Evolutionary conservation across 2,329 filamentous ascomycete species (phyloP).

Genomic region (Didymella keratinophila): DNA sequence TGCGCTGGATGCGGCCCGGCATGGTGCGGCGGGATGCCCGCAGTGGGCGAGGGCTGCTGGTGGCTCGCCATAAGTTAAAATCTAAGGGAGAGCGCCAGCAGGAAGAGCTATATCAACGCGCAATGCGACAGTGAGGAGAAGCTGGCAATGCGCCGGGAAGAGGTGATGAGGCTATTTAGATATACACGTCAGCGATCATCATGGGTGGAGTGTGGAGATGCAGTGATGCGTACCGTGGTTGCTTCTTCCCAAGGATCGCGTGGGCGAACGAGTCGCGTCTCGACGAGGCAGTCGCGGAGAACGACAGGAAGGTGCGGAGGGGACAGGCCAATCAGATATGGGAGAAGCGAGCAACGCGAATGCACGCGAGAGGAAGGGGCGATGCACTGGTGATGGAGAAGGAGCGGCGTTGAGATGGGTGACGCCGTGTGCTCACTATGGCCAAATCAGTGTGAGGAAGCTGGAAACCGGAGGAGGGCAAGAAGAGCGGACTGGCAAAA

Average conservation of each 20-base stretch:
- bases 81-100: slow-evolving; percentile 9
- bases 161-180: neutral
- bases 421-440: slow-evolving; percentile 29
- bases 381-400: slow-evolving; percentile 21
- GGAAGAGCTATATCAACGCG: slow-evolving; percentile 11
- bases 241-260: slow-evolving; percentile 24
- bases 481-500: slow-evolving; percentile 36
- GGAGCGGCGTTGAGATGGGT: slow-evolving; percentile 24
- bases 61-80: slow-evolving; percentile 67
- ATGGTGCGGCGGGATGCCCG: slow-evolving; percentile 73
- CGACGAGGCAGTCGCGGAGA: slow-evolving; percentile 37
- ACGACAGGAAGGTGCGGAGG: slow-evolving; percentile 36
- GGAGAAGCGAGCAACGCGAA: slow-evolving; percentile 4
- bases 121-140: slow-evolving; percentile 19
- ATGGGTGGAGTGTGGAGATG: slow-evolving; percentile 1
- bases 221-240: slow-evolving; percentile 24
- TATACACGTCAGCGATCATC: neutral
- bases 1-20: slow-evolving; percentile 71
- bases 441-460: slow-evolving; percentile 32
- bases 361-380: slow-evolving; percentile 18
- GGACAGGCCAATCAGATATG: slow-evolving; percentile 22
- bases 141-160: slow-evolving; percentile 13
- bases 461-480: slow-evolving; percentile 32
- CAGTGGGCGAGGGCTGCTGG: slow-evolving; percentile 81
- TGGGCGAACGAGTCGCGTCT: slow-evolving; percentile 30